Base-by-base conservation (phyloP, 805 yeast species). In the Ogataea methylovora region DNA sequence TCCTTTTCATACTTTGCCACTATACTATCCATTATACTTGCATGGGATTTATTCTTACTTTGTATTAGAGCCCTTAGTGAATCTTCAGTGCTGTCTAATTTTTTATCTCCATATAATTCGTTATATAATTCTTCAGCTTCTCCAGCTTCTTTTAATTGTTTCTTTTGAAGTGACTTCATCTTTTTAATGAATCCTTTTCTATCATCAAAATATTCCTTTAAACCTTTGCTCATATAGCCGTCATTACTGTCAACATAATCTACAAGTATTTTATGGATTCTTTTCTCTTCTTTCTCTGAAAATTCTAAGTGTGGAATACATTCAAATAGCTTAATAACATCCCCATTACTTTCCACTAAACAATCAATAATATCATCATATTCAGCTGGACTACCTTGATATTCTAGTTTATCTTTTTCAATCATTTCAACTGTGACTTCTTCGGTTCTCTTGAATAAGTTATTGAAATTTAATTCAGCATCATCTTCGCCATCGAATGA, bases 241-340 rank as follows among this genome's bases (percentile, higher is more conserved):
- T 58, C 57, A 5, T n/a, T n/a, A n/a, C n/a, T n/a, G n/a, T 52
- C 52, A 12, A 71, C 55, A 27, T 76, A 60, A 11, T 61, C 60
- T 22, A 66, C 60, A 20, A 85, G 70, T 1, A 77, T 64, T 2
- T 52, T 53, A 36, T 69, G 72, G 29, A 83, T 65, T 25, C 95
- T 66, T 22, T 56, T 57, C 46, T 84, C 94, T 45, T 79, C 86
- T 1, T 52, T 61, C 24, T 64, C 69, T 25, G 60, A 60, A 29
- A 79, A 67, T 41, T 81, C 87, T 34, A 83, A 66, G 56, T 87
- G 95, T 8, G 92, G 82, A 4, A 87, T 79, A 23, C 67, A 65
- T 51, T 85, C 94, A 49, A 86, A 82, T 5, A 86, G 60, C 33
- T 65, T 63, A 30, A 79, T 61, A 46, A 86, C 73, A 46, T 84